Evolutionary conservation across 768 basidiomycete genomes (phyloP).

Genomic region (Paxillus rubicundulus): DNA sequence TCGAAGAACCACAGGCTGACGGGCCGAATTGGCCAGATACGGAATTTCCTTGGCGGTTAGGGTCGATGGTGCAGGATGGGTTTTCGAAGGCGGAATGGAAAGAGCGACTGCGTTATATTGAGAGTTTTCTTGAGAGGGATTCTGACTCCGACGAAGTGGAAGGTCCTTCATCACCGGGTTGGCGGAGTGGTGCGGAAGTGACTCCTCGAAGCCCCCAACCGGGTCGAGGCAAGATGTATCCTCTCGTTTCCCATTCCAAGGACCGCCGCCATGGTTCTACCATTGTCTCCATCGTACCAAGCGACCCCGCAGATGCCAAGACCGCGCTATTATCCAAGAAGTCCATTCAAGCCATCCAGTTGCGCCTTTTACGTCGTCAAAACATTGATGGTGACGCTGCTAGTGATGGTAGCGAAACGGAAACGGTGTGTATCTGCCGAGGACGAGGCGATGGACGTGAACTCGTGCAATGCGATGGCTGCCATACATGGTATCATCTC

Average conservation of each 20-base stretch:
- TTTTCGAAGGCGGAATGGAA: slow-evolving; percentile 52
- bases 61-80: slow-evolving; percentile 54
- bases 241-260: slow-evolving; percentile 44
- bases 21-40: slow-evolving; percentile 76
- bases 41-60: slow-evolving; percentile 75
- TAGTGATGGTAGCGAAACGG: slow-evolving; percentile 48
- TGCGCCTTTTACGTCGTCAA: slow-evolving; percentile 43
- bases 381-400: slow-evolving; percentile 35
- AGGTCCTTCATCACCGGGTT: slow-evolving; percentile 7
- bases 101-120: slow-evolving; percentile 63
- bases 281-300: slow-evolving; percentile 42
- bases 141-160: slow-evolving; percentile 51
- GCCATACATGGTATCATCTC: slow-evolving; percentile 80
- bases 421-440: slow-evolving; percentile 62
- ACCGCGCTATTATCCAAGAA: slow-evolving; percentile 71
- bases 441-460: slow-evolving; percentile 70
- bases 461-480: slow-evolving; percentile 80
- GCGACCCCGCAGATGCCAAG: slow-evolving; percentile 75
- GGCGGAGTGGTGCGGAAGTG: slow-evolving; percentile 9
- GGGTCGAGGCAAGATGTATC: slow-evolving; percentile 63
- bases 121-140: slow-evolving; percentile 69
- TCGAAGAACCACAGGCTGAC: slow-evolving; percentile 36
- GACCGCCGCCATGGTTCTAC: slow-evolving; percentile 13
- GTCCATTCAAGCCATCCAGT: slow-evolving; percentile 59
- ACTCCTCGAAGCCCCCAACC: slow-evolving; percentile 19